Conservation (phyloP, 306 rosid genomes). For the Mimosa bimucronata region DNA sequence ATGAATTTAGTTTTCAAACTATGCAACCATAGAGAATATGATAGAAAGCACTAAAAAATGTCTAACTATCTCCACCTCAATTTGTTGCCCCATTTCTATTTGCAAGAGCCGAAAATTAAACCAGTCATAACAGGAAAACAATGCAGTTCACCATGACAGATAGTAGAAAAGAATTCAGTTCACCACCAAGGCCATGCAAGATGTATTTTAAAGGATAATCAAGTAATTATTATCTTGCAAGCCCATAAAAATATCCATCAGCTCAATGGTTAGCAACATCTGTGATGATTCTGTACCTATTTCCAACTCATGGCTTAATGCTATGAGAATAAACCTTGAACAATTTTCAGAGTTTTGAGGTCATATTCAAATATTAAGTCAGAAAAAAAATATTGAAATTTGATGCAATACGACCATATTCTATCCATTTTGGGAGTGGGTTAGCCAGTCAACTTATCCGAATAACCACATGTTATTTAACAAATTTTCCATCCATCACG, state of each 20-base stretch:
- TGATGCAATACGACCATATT: neutral
- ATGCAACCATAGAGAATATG: neutral
- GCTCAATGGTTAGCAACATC: neutral
- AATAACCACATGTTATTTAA: no score
- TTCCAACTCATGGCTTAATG: neutral
- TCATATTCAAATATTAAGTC: neutral
- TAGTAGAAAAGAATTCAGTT: slow-evolving; percentile 2
- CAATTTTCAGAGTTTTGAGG: neutral
- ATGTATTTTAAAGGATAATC: neutral
- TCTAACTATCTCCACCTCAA: neutral
- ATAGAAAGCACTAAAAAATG: slow-evolving; percentile 14
- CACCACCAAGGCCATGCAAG: slow-evolving; percentile 21
- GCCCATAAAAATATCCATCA: slow-evolving; percentile 13
- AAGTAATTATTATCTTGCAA: neutral
- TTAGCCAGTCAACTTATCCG: neutral
- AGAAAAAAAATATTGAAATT: neutral
- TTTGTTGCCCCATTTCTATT: neutral
- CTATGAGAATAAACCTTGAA: neutral
- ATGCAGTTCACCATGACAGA: neutral
- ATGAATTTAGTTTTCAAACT: slow-evolving; percentile 14
- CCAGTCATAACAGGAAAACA: slow-evolving; percentile 11
- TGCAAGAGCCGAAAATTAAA: neutral
- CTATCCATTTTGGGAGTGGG: neutral
- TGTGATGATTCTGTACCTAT: neutral
- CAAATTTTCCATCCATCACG: no score